Percentiles rank a stretch among this genome's conserved stretches.
Evolutionary conservation across 768 basidiomycete genomes (phyloP).

Genomic region (Hydnomerulius pinastri): DNA sequence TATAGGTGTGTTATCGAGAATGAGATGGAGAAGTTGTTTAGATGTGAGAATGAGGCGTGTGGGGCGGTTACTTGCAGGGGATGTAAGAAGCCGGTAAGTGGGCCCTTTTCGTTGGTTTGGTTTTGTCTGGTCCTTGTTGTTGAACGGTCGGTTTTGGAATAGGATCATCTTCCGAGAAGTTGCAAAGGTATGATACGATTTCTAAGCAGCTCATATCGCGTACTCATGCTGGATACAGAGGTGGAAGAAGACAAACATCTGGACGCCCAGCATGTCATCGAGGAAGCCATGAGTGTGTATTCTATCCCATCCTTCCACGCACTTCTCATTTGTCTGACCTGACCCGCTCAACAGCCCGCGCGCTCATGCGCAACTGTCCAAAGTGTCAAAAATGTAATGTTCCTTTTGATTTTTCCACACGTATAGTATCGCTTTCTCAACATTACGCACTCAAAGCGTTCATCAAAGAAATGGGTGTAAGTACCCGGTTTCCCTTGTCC

Average conservation of each 20-base stretch:
- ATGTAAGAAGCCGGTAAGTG: slow-evolving; percentile 72
- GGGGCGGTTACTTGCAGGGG: slow-evolving; percentile 73
- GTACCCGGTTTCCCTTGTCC: slow-evolving; percentile 21
- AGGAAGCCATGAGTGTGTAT: slow-evolving; percentile 88
- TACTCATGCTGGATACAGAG: slow-evolving; percentile 45
- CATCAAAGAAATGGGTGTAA: slow-evolving; percentile 76
- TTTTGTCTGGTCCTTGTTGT: slow-evolving; percentile 1
- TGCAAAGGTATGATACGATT: slow-evolving; percentile 58
- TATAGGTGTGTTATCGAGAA: slow-evolving; percentile 82
- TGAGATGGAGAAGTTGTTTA: slow-evolving; percentile 58
- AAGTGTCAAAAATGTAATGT: slow-evolving; percentile 76
- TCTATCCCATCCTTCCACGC: not conserved
- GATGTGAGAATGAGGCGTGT: slow-evolving; percentile 65
- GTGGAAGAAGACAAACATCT: slow-evolving; percentile 72
- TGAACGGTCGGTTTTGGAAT: slow-evolving; percentile 1
- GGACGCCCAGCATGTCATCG: slow-evolving; percentile 75
- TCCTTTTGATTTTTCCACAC: not conserved
- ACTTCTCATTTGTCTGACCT: slow-evolving; percentile 6
- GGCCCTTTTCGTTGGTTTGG: not conserved
- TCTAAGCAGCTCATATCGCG: not conserved
- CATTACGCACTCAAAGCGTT: slow-evolving; percentile 56
- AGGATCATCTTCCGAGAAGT: slow-evolving; percentile 82
- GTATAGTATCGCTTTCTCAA: not conserved
- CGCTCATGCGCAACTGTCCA: slow-evolving; percentile 87
- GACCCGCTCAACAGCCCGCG: slow-evolving; percentile 52